phyloP scores from a whole-genome alignment of 768 basidiomycete genomes.

The Pholiota microspora region DNA sequence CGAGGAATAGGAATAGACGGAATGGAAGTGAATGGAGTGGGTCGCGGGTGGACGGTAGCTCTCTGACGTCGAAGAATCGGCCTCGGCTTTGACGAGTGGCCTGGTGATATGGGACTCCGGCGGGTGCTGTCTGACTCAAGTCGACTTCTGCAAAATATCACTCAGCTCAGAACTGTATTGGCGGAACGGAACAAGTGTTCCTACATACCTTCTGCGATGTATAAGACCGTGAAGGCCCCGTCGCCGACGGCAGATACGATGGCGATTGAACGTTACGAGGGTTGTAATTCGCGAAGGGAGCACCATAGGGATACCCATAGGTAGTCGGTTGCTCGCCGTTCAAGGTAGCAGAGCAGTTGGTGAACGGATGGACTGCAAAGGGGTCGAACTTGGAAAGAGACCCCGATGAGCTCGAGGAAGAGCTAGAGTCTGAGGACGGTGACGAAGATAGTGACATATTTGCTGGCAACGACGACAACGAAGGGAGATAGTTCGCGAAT shows the following conservation, averaged over 20 bases:
- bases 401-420: conserved; percentile 14
- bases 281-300: conserved; percentile 3
- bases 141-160: conserved; percentile 13
- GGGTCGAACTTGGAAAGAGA: conserved; percentile 27
- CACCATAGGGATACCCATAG: conserved; percentile 10
- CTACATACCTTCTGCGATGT: not conserved
- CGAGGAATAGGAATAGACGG: not conserved
- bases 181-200: conserved; percentile 15
- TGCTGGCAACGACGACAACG: not conserved
- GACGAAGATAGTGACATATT: conserved; percentile 9
- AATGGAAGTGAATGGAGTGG: not conserved
- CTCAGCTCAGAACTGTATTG: conserved; percentile 21
- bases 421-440: conserved; percentile 20
- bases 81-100: not conserved
- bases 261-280: not conserved
- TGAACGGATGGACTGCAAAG: conserved; percentile 29
- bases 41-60: not conserved
- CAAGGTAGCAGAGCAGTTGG: conserved; percentile 24
- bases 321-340: conserved; percentile 4
- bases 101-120: conserved; percentile 7
- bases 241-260: conserved; percentile 2
- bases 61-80: not conserved
- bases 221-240: conserved; percentile 1
- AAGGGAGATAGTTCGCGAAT: not conserved
- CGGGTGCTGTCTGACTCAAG: not conserved